Evolutionary conservation across 2,329 filamentous ascomycete genomes (phyloP), one percentile per base, ranked within the genome.

Genomic region (Chaetoscypha palmicola): DNA sequence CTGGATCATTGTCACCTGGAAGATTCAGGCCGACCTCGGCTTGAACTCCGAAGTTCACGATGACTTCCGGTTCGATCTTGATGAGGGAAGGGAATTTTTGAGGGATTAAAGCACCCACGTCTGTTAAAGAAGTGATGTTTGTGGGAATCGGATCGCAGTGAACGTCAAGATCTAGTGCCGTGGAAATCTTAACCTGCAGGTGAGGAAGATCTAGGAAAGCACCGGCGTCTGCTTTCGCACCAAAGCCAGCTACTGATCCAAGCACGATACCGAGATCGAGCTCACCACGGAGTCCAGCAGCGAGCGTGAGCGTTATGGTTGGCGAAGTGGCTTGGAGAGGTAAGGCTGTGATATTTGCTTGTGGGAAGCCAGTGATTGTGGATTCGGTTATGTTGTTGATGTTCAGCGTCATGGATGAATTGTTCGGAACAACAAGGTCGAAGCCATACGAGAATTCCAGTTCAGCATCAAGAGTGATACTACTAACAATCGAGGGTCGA

Each of bases 21-120:
- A 47, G 16, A 30, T 43, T n/a, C 9, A 48, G 16, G 3, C 14
- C 24, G 10, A 23, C 43, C n/a, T 34, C 30, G 0, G 44, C 39
- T 14, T 49, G 30, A 3, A 45, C 28, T 16, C 47, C 47, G 2
- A 43, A 10, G n/a, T 41, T 37, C 1, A 49, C 5, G 7, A 21
- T 22, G 2, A 38, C 40, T 16, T 19, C 24, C 11, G 20, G 23
- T 2, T 32, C 33, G 16, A 49, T 43, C 2, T 38, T 22, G 11
- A 41, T 41, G 9, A 49, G 40, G n/a, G 33, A 38, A 8, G 43
- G 47, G 33, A 49, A 49, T 17, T 35, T 45, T 22, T 46, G 31
- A 2, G 43, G 37, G 9, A 38, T 22, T 10, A 49, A 9, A n/a
- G 16, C 17, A 7, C 16, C 24, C 3, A 19, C 23, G 4, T 37